Conservation (phyloP, 2,329 filamentous ascomycete genomes). For the Teratosphaeria destructans region DNA sequence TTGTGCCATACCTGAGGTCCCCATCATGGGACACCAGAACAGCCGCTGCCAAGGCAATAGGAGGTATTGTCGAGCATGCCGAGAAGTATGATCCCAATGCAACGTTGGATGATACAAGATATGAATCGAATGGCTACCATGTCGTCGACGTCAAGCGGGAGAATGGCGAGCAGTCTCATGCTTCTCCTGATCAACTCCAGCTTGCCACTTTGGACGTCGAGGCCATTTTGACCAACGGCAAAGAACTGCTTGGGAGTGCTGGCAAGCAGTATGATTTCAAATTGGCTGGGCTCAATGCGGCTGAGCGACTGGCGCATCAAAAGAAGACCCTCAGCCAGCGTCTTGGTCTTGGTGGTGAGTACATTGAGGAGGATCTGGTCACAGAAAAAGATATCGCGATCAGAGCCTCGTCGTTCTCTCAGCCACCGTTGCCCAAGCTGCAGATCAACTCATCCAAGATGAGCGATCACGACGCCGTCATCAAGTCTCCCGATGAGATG, state of each 20-base stretch:
- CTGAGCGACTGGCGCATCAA: slow-evolving; percentile 70
- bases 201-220: slow-evolving; percentile 68
- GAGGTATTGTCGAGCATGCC: slow-evolving; percentile 85
- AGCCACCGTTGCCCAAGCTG: slow-evolving; percentile 33
- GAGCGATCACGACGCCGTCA: slow-evolving; percentile 11
- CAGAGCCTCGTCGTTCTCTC: slow-evolving; percentile 30
- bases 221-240: slow-evolving; percentile 71
- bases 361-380: slow-evolving; percentile 74
- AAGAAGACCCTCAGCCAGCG: slow-evolving; percentile 79
- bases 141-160: slow-evolving; percentile 48
- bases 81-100: slow-evolving; percentile 71
- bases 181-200: slow-evolving; percentile 49
- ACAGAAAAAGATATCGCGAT: slow-evolving; percentile 50
- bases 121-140: slow-evolving; percentile 27
- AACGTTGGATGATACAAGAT: slow-evolving; percentile 20
- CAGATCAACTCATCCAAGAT: slow-evolving; percentile 43
- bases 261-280: slow-evolving; percentile 76
- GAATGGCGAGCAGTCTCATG: slow-evolving; percentile 19
- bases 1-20: slow-evolving; percentile 89
- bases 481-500: slow-evolving; percentile 23
- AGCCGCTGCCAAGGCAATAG: slow-evolving; percentile 86
- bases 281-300: slow-evolving; percentile 69
- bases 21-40: slow-evolving; percentile 96
- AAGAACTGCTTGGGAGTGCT: slow-evolving; percentile 70
- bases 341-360: slow-evolving; percentile 74